phyloP scores from a whole-genome alignment of 768 basidiomycete species.

The Hypholoma sublateritium region DNA sequence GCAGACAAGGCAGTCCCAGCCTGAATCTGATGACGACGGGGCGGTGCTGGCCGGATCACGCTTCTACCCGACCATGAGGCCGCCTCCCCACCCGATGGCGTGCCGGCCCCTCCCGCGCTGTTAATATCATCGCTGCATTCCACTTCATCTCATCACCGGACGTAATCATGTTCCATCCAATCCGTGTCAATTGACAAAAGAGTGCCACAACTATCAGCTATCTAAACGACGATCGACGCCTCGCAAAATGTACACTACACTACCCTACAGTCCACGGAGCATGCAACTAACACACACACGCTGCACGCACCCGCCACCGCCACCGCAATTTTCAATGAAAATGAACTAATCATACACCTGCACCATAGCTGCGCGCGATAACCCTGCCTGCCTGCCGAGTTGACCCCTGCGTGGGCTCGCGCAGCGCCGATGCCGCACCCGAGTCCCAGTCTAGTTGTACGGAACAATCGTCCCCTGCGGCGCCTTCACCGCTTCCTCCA shows the following conservation, averaged over 20 bases:
- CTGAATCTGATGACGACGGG: too few species aligned
- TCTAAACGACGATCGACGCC: neutral
- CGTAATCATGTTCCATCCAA: neutral
- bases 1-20: too few species aligned
- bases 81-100: neutral
- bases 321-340: neutral
- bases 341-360: neutral
- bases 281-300: too few species aligned
- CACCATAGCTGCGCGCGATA: too few species aligned
- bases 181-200: neutral
- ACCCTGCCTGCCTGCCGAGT: too few species aligned
- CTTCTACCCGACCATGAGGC: neutral
- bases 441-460: too few species aligned
- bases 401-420: too few species aligned
- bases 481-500: constrained; percentile 25
- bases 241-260: neutral
- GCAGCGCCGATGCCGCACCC: too few species aligned
- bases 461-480: constrained; percentile 25
- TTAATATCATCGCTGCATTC: neutral
- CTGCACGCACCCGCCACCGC: too few species aligned
- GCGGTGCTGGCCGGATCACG: neutral
- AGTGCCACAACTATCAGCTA: constrained; percentile 14
- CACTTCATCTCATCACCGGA: neutral
- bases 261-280: neutral
- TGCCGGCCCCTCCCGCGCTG: neutral